Percentiles rank a stretch among this genome's conserved stretches.
Evolutionary conservation across 805 yeast genomes (phyloP).

Genomic region (Lipomyces starkeyi): DNA sequence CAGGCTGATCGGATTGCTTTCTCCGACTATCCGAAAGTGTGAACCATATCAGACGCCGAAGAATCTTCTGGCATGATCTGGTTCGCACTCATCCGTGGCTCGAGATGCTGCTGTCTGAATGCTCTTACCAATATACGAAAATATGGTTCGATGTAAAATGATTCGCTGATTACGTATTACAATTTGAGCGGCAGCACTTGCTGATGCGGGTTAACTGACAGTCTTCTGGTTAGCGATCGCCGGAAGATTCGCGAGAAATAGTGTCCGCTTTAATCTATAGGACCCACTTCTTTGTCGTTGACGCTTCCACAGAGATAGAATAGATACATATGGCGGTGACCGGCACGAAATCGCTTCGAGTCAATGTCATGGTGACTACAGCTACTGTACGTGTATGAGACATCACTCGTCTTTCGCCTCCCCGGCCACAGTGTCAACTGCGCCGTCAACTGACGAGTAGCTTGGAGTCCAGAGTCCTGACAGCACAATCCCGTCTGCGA

Average conservation of each 20-base stretch:
- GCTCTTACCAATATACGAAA: background rate
- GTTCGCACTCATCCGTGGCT: too few relatives aligned
- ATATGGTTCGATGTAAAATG: background rate
- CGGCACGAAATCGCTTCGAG: background rate
- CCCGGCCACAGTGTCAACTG: background rate
- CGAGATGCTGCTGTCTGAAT: background rate
- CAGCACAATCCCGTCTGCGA: background rate
- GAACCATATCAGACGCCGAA: too few relatives aligned
- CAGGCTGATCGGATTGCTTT: too few relatives aligned
- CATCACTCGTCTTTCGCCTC: too few relatives aligned
- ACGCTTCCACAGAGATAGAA: background rate
- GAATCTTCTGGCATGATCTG: too few relatives aligned
- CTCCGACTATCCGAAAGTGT: too few relatives aligned
- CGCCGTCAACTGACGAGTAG: background rate
- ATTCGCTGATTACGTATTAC: too few relatives aligned
- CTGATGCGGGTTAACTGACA: background rate
- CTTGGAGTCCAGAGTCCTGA: background rate
- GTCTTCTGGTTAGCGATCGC: background rate
- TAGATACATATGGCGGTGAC: background rate
- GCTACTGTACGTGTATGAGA: too few relatives aligned
- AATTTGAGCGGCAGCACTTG: background rate
- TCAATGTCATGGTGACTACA: too few relatives aligned
- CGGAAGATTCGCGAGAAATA: background rate
- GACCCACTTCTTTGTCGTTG: background rate
- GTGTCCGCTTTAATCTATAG: background rate